These are phyloP conservation scores for Capronia coronata DNA, from an alignment of 2,329 filamentous ascomycete genomes.

Conservation along the genomic window DNA sequence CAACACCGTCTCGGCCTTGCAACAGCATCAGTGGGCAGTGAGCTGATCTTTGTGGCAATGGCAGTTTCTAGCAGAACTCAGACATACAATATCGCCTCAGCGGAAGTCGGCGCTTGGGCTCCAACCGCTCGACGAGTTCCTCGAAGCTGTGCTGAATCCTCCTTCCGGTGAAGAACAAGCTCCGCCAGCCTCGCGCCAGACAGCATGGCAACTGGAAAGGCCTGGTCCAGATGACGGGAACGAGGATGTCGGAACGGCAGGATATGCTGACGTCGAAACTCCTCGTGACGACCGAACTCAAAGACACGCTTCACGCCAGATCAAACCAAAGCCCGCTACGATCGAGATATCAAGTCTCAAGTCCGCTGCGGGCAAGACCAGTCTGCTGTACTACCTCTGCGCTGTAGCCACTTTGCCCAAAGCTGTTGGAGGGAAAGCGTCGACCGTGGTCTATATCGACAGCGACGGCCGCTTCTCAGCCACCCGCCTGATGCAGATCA, in stretches of 20 bases:
- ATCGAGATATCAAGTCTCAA: slow-evolving; percentile 50
- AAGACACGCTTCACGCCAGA: neutral
- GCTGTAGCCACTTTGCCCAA: slow-evolving; percentile 47
- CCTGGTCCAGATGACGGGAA: neutral
- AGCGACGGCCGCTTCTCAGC: slow-evolving; percentile 50
- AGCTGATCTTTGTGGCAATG: neutral
- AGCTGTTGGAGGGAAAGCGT: slow-evolving; percentile 39
- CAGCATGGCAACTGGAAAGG: neutral
- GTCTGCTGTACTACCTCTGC: slow-evolving; percentile 52
- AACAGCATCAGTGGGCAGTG: neutral
- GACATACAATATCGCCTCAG: slow-evolving; percentile 26
- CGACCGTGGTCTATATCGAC: slow-evolving; percentile 52
- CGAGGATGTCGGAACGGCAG: neutral
- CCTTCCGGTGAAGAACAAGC: neutral
- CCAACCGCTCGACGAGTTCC: slow-evolving; percentile 42
- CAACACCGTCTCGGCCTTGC: slow-evolving; percentile 5
- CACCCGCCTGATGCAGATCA: slow-evolving; percentile 37
- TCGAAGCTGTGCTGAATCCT: slow-evolving; percentile 34
- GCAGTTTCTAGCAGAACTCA: slow-evolving; percentile 39
- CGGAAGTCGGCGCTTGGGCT: slow-evolving; percentile 37
- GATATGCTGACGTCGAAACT: neutral
- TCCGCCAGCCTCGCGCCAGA: neutral
- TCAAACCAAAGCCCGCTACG: slow-evolving; percentile 31
- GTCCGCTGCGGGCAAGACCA: slow-evolving; percentile 52
- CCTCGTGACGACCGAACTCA: neutral